phyloP scores from a whole-genome alignment of 2,329 filamentous ascomycete genomes.

The Alternaria postmessia region DNA sequence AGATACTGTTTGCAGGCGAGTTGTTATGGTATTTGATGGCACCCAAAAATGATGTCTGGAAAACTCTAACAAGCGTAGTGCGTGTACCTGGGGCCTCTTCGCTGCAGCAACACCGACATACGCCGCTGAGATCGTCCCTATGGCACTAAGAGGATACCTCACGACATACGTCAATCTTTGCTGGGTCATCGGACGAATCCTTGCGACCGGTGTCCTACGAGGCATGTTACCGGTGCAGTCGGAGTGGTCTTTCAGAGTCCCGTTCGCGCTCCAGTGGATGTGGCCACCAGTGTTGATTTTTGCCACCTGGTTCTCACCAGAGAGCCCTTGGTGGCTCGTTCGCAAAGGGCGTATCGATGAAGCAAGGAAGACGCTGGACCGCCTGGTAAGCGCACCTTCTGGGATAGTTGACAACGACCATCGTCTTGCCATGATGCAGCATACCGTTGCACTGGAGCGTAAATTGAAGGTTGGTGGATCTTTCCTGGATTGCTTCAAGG shows the following conservation, averaged over 20 bases:
- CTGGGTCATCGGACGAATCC: slow-evolving; percentile 74
- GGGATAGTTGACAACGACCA: slow-evolving; percentile 30
- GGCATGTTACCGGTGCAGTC: slow-evolving; percentile 67
- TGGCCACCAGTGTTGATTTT: slow-evolving; percentile 71
- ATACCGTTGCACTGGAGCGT: slow-evolving; percentile 79
- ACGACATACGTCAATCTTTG: slow-evolving; percentile 74
- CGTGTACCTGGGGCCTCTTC: slow-evolving; percentile 52
- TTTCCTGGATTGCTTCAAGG: slow-evolving; percentile 82
- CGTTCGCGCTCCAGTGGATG: slow-evolving; percentile 74
- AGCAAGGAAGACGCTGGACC: slow-evolving; percentile 59
- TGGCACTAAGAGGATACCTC: slow-evolving; percentile 64
- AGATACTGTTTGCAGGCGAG: slow-evolving; percentile 66
- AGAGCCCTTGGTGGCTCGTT: slow-evolving; percentile 75
- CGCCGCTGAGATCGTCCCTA: slow-evolving; percentile 67
- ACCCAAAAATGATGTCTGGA: background rate
- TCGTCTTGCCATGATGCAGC: slow-evolving; percentile 85
- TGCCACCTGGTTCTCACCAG: slow-evolving; percentile 70
- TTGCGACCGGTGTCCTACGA: slow-evolving; percentile 72
- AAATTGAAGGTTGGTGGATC: slow-evolving; percentile 69
- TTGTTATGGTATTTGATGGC: slow-evolving; percentile 51
- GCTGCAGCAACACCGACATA: slow-evolving; percentile 51
- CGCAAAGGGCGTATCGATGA: slow-evolving; percentile 67
- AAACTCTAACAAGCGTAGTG: slow-evolving; percentile 11
- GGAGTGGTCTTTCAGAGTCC: slow-evolving; percentile 70
- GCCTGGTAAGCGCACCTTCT: slow-evolving; percentile 68